A percentile compares a stretch with the other conserved stretches of the same genome.
phyloP scores from a whole-genome alignment of 805 yeast genomes.

The Yarrowia sp. region DNA sequence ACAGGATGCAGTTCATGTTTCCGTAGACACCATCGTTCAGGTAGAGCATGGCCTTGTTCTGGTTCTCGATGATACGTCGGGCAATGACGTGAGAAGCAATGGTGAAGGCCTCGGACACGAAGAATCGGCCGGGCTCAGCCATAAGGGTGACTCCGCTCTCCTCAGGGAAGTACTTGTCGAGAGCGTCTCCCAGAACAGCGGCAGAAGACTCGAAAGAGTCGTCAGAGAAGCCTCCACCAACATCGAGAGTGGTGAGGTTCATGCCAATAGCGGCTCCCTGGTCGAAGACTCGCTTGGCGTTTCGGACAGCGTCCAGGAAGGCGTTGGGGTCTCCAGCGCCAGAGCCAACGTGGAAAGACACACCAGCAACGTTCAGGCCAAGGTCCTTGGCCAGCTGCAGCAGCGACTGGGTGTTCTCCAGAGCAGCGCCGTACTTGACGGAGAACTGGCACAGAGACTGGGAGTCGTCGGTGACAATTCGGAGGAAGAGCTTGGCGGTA shows the following conservation, averaged over 20 bases:
- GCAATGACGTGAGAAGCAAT: slow-evolving; percentile 83
- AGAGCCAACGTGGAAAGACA: slow-evolving; percentile 94
- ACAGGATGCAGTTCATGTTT: slow-evolving; percentile 87
- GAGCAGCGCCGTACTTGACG: slow-evolving; percentile 82
- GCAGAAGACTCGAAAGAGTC: slow-evolving; percentile 60
- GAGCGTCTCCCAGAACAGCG: slow-evolving; percentile 51
- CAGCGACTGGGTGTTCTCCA: slow-evolving; percentile 52
- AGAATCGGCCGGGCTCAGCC: slow-evolving; percentile 93
- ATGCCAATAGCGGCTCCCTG: slow-evolving; percentile 50
- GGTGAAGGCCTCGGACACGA: slow-evolving; percentile 82
- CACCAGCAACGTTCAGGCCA: slow-evolving; percentile 69
- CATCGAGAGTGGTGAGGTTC: slow-evolving; percentile 60
- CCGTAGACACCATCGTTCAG: slow-evolving; percentile 95
- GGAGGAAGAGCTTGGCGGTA: slow-evolving; percentile 62
- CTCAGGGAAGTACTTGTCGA: slow-evolving; percentile 60
- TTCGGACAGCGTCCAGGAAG: slow-evolving; percentile 66
- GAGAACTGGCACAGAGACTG: slow-evolving; percentile 82
- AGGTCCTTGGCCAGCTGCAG: slow-evolving; percentile 61
- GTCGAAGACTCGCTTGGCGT: slow-evolving; percentile 67
- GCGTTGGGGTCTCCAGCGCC: slow-evolving; percentile 77
- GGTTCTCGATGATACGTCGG: slow-evolving; percentile 51
- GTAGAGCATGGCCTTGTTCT: slow-evolving; percentile 65
- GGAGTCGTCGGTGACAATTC: slow-evolving; percentile 88
- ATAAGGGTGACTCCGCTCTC: slow-evolving; percentile 50
- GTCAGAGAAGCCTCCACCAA: slow-evolving; percentile 89